phyloP scores from a whole-genome alignment of 176 grass and related monocot species.

The Hyparrhenia diplandra region DNA sequence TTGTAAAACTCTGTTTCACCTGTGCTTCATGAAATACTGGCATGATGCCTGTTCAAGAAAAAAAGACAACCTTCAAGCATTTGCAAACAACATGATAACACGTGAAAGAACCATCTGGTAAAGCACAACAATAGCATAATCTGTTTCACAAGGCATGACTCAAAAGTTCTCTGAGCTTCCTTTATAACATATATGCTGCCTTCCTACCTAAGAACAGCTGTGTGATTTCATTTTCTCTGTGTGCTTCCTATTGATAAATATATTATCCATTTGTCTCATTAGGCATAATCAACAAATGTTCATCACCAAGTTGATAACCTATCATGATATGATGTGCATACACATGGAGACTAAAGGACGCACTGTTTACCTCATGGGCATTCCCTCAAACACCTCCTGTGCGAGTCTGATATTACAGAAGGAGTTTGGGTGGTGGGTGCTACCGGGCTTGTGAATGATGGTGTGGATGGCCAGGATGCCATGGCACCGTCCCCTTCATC shows the following conservation, averaged over 20 bases:
- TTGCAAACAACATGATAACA: not conserved
- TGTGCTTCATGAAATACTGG: too few relatives aligned
- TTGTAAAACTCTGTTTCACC: too few relatives aligned
- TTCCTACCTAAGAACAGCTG: not conserved
- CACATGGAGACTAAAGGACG: too few relatives aligned
- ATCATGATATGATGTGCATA: not conserved
- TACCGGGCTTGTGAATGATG: too few relatives aligned
- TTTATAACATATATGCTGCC: not conserved
- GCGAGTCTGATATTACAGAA: too few relatives aligned
- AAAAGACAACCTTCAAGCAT: too few relatives aligned
- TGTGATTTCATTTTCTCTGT: not conserved
- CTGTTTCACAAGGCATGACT: not conserved
- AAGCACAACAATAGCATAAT: not conserved
- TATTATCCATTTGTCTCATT: not conserved
- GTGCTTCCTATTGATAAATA: not conserved
- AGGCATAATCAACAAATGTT: not conserved
- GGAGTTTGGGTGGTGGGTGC: too few relatives aligned
- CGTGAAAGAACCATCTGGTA: not conserved
- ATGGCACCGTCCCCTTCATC: too few relatives aligned
- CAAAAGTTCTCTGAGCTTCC: not conserved
- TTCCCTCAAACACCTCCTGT: too few relatives aligned
- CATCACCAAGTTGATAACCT: not conserved
- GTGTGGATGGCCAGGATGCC: too few relatives aligned
- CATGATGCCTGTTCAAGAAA: too few relatives aligned
- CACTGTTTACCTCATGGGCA: too few relatives aligned